phyloP scores from a whole-genome alignment of 2,329 filamentous ascomycete genomes.

The Aphanocladium album region DNA sequence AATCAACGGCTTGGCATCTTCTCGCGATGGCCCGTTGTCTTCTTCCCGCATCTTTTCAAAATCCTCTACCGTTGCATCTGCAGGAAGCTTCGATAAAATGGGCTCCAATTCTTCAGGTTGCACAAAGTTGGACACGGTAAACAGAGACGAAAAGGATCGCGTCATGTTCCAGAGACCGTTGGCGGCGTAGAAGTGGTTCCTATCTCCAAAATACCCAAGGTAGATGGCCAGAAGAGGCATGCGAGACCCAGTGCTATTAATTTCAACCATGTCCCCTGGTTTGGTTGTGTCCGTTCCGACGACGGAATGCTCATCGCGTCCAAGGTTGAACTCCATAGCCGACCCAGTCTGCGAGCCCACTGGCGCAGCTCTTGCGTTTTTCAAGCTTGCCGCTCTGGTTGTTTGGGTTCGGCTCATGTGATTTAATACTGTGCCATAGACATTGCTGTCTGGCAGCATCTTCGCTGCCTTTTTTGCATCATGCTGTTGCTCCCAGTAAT shows the following conservation, averaged over 20 bases:
- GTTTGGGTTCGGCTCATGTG: constrained; percentile 22
- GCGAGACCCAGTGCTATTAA: constrained; percentile 33
- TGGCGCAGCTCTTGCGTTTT: background rate
- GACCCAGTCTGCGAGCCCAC: constrained; percentile 2
- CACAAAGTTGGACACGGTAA: constrained; percentile 46
- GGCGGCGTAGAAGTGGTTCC: constrained; percentile 50
- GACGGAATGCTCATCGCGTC: constrained; percentile 5
- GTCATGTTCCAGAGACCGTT: constrained; percentile 46
- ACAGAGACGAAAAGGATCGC: constrained; percentile 39
- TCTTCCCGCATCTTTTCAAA: constrained; percentile 27
- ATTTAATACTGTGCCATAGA: constrained; percentile 24
- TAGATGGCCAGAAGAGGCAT: constrained; percentile 48
- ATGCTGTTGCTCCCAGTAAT: constrained; percentile 37
- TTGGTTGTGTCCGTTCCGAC: constrained; percentile 8
- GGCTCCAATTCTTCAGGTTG: constrained; percentile 36
- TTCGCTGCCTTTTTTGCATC: constrained; percentile 18
- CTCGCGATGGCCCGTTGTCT: constrained; percentile 40
- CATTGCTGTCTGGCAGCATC: constrained; percentile 15
- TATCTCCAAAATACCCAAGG: constrained; percentile 45
- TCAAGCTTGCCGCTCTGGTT: background rate
- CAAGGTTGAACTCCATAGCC: constrained; percentile 2
- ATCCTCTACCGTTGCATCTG: constrained; percentile 22
- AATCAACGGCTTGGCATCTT: constrained; percentile 39
- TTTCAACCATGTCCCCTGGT: constrained; percentile 23
- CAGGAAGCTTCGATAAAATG: constrained; percentile 27